phyloP scores from a whole-genome alignment of 106 monocot genomes.

The Phalaenopsis equestris region DNA sequence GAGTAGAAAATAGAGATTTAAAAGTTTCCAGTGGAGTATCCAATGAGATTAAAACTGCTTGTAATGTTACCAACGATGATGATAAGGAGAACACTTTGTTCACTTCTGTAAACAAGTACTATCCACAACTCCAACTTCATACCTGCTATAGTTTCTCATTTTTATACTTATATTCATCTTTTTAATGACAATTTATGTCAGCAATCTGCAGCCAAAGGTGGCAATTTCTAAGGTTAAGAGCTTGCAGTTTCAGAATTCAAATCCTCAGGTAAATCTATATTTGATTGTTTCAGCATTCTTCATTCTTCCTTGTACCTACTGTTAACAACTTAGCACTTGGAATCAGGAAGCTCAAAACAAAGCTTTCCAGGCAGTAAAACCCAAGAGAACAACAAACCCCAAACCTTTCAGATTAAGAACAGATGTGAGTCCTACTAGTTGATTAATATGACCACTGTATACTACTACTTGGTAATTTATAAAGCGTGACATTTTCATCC shows the following conservation, averaged over 20 bases:
- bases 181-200: constrained; percentile 4
- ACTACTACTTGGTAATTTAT: not conserved
- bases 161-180: not conserved
- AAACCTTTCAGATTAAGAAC: constrained; percentile 87
- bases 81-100: constrained; percentile 44
- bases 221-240: constrained; percentile 11
- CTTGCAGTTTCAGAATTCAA: constrained; percentile 14
- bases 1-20: not conserved
- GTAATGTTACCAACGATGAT: constrained; percentile 25
- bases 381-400: constrained; percentile 49
- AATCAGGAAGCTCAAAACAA: constrained; percentile 24
- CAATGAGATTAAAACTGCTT: not conserved
- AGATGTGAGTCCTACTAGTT: constrained; percentile 31
- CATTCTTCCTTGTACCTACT: not conserved
- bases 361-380: constrained; percentile 13
- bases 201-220: constrained; percentile 7
- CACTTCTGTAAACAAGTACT: constrained; percentile 15
- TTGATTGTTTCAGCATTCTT: not conserved
- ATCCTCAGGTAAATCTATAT: constrained; percentile 31
- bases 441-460: not conserved
- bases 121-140: not conserved
- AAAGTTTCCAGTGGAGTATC: not conserved
- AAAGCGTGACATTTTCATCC: not conserved
- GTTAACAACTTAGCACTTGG: not conserved
- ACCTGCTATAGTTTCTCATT: not conserved